Evolutionary conservation across 805 yeast species (phyloP), one percentile per base, ranked within the genome.

Genomic region (Myxozyma sirexii): DNA sequence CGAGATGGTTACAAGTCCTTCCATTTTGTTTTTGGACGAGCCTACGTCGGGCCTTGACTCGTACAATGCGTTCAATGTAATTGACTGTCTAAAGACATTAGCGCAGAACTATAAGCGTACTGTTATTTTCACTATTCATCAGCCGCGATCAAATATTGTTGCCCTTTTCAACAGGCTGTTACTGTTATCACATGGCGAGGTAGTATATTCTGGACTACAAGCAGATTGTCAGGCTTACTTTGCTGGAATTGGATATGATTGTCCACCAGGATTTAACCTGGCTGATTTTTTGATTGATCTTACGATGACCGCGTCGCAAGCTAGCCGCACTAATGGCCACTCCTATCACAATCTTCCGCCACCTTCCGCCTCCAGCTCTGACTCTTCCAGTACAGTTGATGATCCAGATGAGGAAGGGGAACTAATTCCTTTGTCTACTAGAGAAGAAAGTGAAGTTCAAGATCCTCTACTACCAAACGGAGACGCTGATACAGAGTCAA

Each of bases 11-110:
- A 91, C 97, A 0, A 85, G 91, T 1, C 97, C 97, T 0, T 82
- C 91, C 0, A 83, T 91, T 44, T 73, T 91, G 55, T 88, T 91
- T 67, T 75, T 91, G 55, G 97, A 91, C 74, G 97, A 91, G 71
- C 97, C 97, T 26, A 91, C 99, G 0, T 90, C 97, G 0, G 99
- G 99, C 0, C 78, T 94, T 59, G 99, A 94, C 72, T 86, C 97
- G 6, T 93, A 83, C 71, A 93, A 92, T 74, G 98, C 99, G 0
- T 85, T 83, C 70, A 90, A 92, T 68, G 99, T 94, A 6, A 80
- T 94, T 45, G 97, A 91, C 62, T 82, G 90, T 62, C 79, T 94
- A 46, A 93, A 88, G 1, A 81, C 87, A 58, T 79, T 94, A 59
- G 90, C 97, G 0, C 80, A 85, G 59, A 87, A 85, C 68, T 88